Evolutionary conservation across 208 protist genomes (phyloP), one percentile per base, ranked within the genome.

Genomic region (Angomonas ambiguus): DNA sequence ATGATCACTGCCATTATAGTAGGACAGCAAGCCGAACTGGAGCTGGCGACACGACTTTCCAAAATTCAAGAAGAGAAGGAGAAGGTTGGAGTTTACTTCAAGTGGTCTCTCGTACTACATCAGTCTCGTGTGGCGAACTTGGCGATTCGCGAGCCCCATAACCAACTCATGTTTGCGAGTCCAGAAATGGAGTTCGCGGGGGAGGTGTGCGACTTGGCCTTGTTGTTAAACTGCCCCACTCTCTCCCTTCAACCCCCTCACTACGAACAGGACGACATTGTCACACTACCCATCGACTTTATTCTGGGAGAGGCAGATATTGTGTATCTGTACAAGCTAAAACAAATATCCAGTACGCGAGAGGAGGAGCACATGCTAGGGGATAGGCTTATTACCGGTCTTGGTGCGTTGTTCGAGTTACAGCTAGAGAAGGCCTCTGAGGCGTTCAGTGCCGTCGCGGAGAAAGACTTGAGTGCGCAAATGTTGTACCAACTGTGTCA

Each of bases 41-140:
- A 31, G 41, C 61, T 77, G 16, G n/a, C 10, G 5, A 25, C 60
- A 24, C 53, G 68, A 27, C 62, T 77, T 16, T 31, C 18, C 1
- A 60, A 24, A 5, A 4, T 68, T 10, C 53, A 59, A 18, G 53
- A 59, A 30, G 35, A 10, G 2, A 33, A 59, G 30, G 35, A 4
- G 16, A 16, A 51, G 28, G 18, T 22, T n/a, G 41, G 48, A 11
- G 34, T 51, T 18, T 3, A 57, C 45, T 68, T 83, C 62, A 41
- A 60, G 16, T 85, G 80, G 72, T 69, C 72, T 22, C 63, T 82
- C 35, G 48, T 53, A 2, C 63, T 85, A 45, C 72, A 82, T 34
- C 51, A 65, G 27, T 56, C 53, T 18, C 53, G 8, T 8, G 30
- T 59, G 22, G 25, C 25, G 20, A 30, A 63, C 30, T 5, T 49